phyloP scores from a whole-genome alignment of 257 asterid species.

The Oldenlandia corymbosa region DNA sequence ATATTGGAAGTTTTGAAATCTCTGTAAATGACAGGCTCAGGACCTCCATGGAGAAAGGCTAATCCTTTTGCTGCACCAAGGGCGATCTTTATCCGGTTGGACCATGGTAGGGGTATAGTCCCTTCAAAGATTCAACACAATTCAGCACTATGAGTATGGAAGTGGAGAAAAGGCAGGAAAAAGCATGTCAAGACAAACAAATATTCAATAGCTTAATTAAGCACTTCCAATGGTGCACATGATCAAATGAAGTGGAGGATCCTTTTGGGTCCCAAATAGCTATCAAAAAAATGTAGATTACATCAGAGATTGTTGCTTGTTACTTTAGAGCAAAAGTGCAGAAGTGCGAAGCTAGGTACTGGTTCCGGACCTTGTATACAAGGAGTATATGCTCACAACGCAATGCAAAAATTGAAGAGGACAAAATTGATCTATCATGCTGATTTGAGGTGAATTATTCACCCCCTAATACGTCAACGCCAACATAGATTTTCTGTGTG shows the following conservation, averaged over 20 bases:
- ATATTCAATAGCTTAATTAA: no score
- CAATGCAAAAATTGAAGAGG: neutral
- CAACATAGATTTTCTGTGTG: no score
- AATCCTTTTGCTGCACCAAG: conserved; percentile 96
- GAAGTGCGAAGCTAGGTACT: no score
- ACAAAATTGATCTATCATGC: neutral
- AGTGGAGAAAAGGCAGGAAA: neutral
- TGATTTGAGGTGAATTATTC: neutral
- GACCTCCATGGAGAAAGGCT: conserved; percentile 80
- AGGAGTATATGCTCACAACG: neutral
- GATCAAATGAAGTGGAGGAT: no score
- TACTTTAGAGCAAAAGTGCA: neutral
- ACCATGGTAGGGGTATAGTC: conserved; percentile 94
- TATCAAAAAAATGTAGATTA: neutral
- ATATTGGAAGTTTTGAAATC: conserved; percentile 97
- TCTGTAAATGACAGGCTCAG: conserved; percentile 85
- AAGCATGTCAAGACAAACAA: neutral
- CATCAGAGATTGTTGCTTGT: neutral
- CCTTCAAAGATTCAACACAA: conserved; percentile 44
- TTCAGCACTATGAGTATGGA: conserved; percentile 10
- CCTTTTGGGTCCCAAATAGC: no score
- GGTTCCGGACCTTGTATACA: no score
- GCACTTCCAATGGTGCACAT: neutral
- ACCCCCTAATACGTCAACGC: neutral
- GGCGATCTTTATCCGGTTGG: conserved; percentile 80